These are phyloP conservation scores for Penicillium manginii DNA, from an alignment of 495 filamentous ascomycete genomes.

Conservation along the genomic window DNA sequence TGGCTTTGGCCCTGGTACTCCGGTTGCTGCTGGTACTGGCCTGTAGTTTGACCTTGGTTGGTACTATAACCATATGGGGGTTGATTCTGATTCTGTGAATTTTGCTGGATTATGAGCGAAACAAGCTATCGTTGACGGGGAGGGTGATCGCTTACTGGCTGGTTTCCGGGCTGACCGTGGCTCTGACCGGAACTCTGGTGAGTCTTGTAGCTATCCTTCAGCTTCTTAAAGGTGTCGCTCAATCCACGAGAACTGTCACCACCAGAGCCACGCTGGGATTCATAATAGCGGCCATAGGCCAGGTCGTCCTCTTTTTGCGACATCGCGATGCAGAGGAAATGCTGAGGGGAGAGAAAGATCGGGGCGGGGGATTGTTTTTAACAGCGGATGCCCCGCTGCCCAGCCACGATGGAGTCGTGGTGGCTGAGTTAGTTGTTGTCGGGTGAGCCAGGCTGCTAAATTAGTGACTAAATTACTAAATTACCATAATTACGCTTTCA, in stretches of 20 bases:
- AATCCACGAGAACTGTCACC: slow-evolving; percentile 51
- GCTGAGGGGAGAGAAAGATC: slow-evolving; percentile 10
- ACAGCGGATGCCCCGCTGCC: slow-evolving; percentile 29
- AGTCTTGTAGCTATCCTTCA: slow-evolving; percentile 48
- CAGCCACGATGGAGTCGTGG: slow-evolving; percentile 28
- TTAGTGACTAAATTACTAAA: background rate
- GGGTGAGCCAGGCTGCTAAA: background rate
- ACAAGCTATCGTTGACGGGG: background rate
- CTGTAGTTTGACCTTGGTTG: slow-evolving; percentile 2
- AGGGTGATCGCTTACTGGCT: slow-evolving; percentile 11
- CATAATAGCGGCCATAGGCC: slow-evolving; percentile 61
- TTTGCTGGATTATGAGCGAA: slow-evolving; percentile 14
- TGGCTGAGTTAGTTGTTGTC: slow-evolving; percentile 20
- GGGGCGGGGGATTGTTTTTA: slow-evolving; percentile 24
- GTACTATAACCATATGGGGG: slow-evolving; percentile 18
- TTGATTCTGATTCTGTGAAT: slow-evolving; percentile 18
- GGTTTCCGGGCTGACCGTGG: slow-evolving; percentile 23
- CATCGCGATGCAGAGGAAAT: slow-evolving; percentile 31
- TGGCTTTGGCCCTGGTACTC: slow-evolving; percentile 20
- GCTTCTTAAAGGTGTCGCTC: slow-evolving; percentile 56
- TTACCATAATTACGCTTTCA: background rate
- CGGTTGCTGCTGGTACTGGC: slow-evolving; percentile 17
- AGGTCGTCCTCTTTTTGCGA: slow-evolving; percentile 51
- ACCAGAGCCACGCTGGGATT: slow-evolving; percentile 30
- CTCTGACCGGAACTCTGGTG: slow-evolving; percentile 28